Base-by-base conservation (phyloP, 2,329 filamentous ascomycete genomes). In the Didymella sp. region DNA sequence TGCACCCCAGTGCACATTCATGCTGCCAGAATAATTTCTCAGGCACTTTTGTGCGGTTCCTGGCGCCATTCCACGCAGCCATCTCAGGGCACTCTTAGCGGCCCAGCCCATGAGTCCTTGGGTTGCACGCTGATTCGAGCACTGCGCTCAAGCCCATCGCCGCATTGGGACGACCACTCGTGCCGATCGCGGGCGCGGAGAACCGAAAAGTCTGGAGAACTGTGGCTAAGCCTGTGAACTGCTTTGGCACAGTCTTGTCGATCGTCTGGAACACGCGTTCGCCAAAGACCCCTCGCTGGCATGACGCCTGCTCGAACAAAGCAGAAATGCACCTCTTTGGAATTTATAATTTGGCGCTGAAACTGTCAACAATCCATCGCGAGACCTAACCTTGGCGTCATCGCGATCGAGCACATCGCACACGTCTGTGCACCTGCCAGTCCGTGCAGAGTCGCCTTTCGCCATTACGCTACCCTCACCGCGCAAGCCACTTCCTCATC, bases 101-200 rank as follows among this genome's bases (percentile, higher is more conserved):
- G 19, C 13, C 19, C 61, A 52, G 52, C 51, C 42, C 55, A 48
- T 21, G 28, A 56, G 51, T 51, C 51, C 35, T 49, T 19, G 56
- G 56, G 56, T 58, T 63, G 56, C 44, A 28, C 31, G 52, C 52
- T 67, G 63, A 67, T 66, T 68, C 65, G 67, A 66, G 64, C 63
- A 54, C 55, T 41, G 58, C 49, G 33, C 48, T 49, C 48, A 59
- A 46, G 56, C 41, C 41, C 46, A 30, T 33, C 58, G 57, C 63
- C 52, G 63, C 56, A 53, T 63, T 59, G 58, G 55, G 55, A 38
- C 30, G 19, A 22, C 43, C 41, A 8, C 9, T 8, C 49, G 55
- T 58, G 63, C 66, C 67, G 67, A 71, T 69, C 66, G 53, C 51
- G 48, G 57, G 56, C 48, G 63, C 59, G 62, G 60, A 60, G 60